Evolutionary conservation across 2,329 filamentous ascomycete genomes (phyloP).

Genomic region (Colletotrichum cuscutae): DNA sequence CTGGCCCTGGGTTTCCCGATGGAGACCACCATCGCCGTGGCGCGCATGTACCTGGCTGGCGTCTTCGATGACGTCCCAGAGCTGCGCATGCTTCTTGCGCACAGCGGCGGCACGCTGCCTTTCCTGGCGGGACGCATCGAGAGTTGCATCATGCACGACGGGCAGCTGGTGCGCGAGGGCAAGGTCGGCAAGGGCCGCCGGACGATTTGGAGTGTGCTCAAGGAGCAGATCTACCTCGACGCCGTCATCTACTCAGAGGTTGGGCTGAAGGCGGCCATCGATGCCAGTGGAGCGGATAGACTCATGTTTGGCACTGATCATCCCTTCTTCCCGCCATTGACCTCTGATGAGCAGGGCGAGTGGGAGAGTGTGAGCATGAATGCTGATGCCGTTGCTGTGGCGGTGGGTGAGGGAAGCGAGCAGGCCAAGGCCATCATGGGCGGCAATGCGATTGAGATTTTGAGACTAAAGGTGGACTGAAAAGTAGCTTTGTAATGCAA

Average conservation of each 20-base stretch:
- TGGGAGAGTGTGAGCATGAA: slow-evolving; percentile 75
- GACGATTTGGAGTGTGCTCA: slow-evolving; percentile 66
- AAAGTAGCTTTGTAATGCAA: background rate
- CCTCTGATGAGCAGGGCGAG: slow-evolving; percentile 67
- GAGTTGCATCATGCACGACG: slow-evolving; percentile 87
- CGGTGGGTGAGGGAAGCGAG: slow-evolving; percentile 57
- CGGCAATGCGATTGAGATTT: slow-evolving; percentile 65
- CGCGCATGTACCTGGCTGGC: slow-evolving; percentile 86
- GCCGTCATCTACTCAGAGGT: slow-evolving; percentile 85
- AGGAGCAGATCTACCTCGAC: slow-evolving; percentile 86
- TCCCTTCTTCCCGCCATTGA: slow-evolving; percentile 84
- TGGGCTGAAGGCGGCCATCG: slow-evolving; percentile 76
- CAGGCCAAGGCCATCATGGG: slow-evolving; percentile 67
- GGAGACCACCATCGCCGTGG: slow-evolving; percentile 91
- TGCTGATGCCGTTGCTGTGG: slow-evolving; percentile 61
- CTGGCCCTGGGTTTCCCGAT: slow-evolving; percentile 89
- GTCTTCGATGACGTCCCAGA: slow-evolving; percentile 81
- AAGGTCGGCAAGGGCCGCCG: slow-evolving; percentile 59
- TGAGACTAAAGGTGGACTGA: slow-evolving; percentile 42
- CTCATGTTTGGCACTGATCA: slow-evolving; percentile 87
- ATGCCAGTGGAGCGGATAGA: slow-evolving; percentile 72
- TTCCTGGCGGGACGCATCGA: slow-evolving; percentile 91
- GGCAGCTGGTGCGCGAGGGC: slow-evolving; percentile 74
- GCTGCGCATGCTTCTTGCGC: slow-evolving; percentile 82
- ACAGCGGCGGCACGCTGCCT: slow-evolving; percentile 88